phyloP scores from a whole-genome alignment of 805 yeast species.

The Cyberlindnera misumaiensis region DNA sequence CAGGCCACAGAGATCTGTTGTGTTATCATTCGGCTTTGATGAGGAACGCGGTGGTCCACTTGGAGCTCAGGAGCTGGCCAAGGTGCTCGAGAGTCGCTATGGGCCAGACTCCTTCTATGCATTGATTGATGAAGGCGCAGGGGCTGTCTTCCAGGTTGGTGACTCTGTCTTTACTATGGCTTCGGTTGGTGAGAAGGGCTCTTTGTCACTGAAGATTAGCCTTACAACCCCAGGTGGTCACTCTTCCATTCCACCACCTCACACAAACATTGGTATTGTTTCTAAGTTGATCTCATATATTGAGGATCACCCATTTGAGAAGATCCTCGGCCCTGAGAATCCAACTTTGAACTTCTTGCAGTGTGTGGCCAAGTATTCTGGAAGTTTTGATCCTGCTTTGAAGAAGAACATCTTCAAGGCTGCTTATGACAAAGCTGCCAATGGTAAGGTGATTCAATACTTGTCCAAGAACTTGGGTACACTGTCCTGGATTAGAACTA shows the following conservation, averaged over 20 bases:
- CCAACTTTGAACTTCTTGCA: conserved; percentile 51
- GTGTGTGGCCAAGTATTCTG: conserved; percentile 50
- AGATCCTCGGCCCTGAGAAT: conserved; percentile 39
- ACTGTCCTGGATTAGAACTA: conserved; percentile 27
- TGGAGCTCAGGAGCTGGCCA: conserved; percentile 49
- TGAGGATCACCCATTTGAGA: conserved; percentile 47
- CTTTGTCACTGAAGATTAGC: conserved; percentile 42
- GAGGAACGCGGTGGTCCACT: conserved; percentile 61
- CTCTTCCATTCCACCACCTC: conserved; percentile 64
- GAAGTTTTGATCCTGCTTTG: conserved; percentile 11
- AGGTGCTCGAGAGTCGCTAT: conserved; percentile 39
- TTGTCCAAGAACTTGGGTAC: conserved; percentile 36
- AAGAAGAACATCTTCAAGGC: conserved; percentile 30
- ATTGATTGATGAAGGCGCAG: conserved; percentile 56
- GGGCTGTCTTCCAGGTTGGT: conserved; percentile 17
- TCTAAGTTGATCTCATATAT: conserved; percentile 45
- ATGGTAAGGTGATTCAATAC: conserved; percentile 28
- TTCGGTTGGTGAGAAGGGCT: conserved; percentile 59
- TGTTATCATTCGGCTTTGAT: conserved; percentile 67
- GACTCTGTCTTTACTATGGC: conserved; percentile 43
- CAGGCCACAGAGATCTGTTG: conserved; percentile 48
- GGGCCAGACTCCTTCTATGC: conserved; percentile 55
- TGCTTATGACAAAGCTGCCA: conserved; percentile 29
- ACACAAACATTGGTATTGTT: conserved; percentile 67
- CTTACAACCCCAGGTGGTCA: conserved; percentile 67